A percentile compares a stretch with the other conserved stretches of the same genome.
Conservation (phyloP, 116 monocot genomes). For the Cymodocea nodosa region DNA sequence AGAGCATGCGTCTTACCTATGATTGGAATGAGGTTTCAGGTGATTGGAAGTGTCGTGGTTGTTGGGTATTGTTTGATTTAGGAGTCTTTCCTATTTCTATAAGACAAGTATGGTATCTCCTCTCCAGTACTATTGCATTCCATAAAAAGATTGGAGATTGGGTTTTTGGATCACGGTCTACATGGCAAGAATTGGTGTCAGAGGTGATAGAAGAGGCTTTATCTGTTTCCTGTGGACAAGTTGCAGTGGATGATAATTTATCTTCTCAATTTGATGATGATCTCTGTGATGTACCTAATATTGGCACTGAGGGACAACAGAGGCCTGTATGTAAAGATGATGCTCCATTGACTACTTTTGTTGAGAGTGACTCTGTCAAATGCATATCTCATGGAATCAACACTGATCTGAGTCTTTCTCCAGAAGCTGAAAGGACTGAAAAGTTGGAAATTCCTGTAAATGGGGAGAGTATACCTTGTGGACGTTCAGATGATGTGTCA, state of each 20-base stretch:
- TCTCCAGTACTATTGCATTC: constrained; percentile 20
- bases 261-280: background rate
- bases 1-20: constrained; percentile 34
- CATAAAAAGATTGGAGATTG: constrained; percentile 27
- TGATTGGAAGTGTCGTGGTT: constrained; percentile 42
- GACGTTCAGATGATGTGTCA: no score
- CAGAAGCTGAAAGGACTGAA: no score
- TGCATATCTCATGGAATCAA: no score
- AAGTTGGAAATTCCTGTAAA: no score
- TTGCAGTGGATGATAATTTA: background rate
- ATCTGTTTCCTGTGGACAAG: constrained; percentile 17
- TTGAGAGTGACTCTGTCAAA: background rate
- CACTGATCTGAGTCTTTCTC: no score
- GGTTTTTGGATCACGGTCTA: constrained; percentile 27
- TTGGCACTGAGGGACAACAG: background rate
- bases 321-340: background rate
- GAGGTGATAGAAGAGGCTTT: constrained; percentile 27
- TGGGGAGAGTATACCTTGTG: no score
- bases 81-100: constrained; percentile 37
- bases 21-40: constrained; percentile 59
- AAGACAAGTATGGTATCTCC: constrained; percentile 56
- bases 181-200: constrained; percentile 30
- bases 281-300: background rate
- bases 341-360: background rate
- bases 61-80: constrained; percentile 41